Base-by-base conservation (phyloP, 1,284 basidiomycete species). In the Rhodofomes roseus region DNA sequence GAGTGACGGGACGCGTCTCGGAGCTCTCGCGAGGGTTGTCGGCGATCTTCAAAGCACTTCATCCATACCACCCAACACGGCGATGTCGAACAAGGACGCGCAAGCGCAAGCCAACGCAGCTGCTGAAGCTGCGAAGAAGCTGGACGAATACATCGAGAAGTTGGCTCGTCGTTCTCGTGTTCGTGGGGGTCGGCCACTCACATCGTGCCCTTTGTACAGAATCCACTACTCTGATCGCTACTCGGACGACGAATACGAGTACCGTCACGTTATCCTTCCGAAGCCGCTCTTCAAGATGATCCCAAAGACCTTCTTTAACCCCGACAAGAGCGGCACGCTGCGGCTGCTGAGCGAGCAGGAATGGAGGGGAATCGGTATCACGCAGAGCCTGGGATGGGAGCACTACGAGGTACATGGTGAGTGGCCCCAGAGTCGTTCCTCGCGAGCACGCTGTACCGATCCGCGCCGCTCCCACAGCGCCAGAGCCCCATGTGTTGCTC, bases 341-440 rank as follows among this genome's bases (percentile, higher is more conserved):
- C 85, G 95, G 8, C 84, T 98, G 57, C 77, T 98, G 57, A 77
- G 83, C 4, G 96, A 98, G 72, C 75, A 84, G 44, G 96, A 98
- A 76, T 98, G 96, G 96, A 82, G 96, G 71, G 92, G 92, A 0
- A 95, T 98, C 61, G 96, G 96, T 12, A 97, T 97, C 69, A 94
- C 92, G 34, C 96, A 98, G 75, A 95, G 93, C 74, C 78, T 96
- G 54, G 96, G 96, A 11, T 98, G 96, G 96, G 92, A 95, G 72
- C 95, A 98, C 70, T 98, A 97, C 69, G 96, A 96, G 79, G 93
- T 97, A 40, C 96, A 97, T 71, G 92, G 94, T 95, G 68, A 70
- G 87, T 75, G 16, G 9, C 18, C 27, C 16, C 43, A 27, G 34
- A 31, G 23, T 48, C 54, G 36, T 18, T 56, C 37, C 12, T 34